These are phyloP conservation scores for Umbelopsis sp. DNA, from an alignment of 371 early-diverging fungal species.

Conservation along the genomic window DNA sequence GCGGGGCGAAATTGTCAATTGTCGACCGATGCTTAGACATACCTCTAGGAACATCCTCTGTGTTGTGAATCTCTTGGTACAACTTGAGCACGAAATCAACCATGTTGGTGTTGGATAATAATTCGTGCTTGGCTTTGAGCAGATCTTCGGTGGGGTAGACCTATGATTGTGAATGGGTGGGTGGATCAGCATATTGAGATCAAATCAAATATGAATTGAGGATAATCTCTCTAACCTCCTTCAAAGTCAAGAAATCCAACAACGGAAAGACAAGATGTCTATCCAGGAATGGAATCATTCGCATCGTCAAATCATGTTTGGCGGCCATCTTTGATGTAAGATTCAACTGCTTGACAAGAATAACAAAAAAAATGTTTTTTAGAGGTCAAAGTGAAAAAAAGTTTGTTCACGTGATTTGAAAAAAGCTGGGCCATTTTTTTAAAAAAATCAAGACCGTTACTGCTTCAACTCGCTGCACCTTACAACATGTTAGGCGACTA, in stretches of 20 bases:
- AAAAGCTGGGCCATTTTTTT: background rate
- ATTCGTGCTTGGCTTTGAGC: conserved; percentile 85
- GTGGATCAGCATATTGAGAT: background rate
- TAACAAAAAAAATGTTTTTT: conserved; percentile 11
- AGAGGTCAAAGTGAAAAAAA: background rate
- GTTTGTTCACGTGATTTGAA: conserved; percentile 11
- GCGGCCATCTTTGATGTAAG: conserved; percentile 55
- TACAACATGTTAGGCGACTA: too few species aligned
- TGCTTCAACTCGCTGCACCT: too few species aligned
- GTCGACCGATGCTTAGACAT: background rate
- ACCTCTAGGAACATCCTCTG: conserved; percentile 70
- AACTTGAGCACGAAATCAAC: conserved; percentile 85
- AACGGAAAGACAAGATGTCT: conserved; percentile 90
- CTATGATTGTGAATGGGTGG: conserved; percentile 37
- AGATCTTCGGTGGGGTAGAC: conserved; percentile 77
- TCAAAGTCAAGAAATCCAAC: conserved; percentile 81
- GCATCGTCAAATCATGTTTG: conserved; percentile 82
- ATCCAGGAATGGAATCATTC: conserved; percentile 89
- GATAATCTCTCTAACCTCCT: conserved; percentile 58
- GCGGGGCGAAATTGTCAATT: background rate
- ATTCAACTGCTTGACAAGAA: conserved; percentile 8
- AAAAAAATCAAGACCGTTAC: background rate
- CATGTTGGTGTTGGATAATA: conserved; percentile 89
- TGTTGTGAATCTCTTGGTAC: conserved; percentile 77
- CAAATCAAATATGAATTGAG: background rate